Evolutionary conservation across 805 yeast genomes (phyloP).

Genomic region (Kregervanrija fluxuum): DNA sequence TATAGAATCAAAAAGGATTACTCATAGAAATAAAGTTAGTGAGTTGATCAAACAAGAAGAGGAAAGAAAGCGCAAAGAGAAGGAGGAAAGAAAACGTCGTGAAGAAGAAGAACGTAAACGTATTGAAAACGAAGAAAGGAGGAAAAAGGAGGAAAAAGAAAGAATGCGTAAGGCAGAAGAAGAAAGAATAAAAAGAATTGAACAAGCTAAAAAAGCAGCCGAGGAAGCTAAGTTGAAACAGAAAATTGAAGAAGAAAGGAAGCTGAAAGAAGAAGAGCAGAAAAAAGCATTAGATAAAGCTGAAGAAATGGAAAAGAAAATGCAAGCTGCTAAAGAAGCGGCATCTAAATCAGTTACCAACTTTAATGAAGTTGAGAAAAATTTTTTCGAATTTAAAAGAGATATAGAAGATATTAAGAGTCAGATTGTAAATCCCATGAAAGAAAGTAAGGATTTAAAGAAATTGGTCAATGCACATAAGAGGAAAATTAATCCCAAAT

Average conservation of each 20-base stretch:
- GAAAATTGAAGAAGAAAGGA: slow-evolving; percentile 12
- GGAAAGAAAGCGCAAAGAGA: slow-evolving; percentile 10
- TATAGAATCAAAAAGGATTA: not conserved
- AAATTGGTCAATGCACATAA: slow-evolving; percentile 53
- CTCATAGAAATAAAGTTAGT: slow-evolving; percentile 1
- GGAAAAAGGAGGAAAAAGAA: slow-evolving; percentile 18
- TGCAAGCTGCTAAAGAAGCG: slow-evolving; percentile 17
- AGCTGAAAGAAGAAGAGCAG: slow-evolving; percentile 15
- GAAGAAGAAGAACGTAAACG: slow-evolving; percentile 12
- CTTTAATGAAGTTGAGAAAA: slow-evolving; percentile 31
- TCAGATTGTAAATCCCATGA: slow-evolving; percentile 49
- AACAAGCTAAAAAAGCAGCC: slow-evolving; percentile 15
- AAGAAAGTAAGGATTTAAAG: slow-evolving; percentile 33
- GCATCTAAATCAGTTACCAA: slow-evolving; percentile 20
- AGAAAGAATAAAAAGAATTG: slow-evolving; percentile 13
- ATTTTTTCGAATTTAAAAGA: slow-evolving; percentile 40
- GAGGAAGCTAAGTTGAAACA: slow-evolving; percentile 16
- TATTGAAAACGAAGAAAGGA: slow-evolving; percentile 15
- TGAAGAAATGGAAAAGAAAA: slow-evolving; percentile 16
- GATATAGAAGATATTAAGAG: slow-evolving; percentile 52
- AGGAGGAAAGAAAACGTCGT: slow-evolving; percentile 9
- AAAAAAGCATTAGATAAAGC: slow-evolving; percentile 14
- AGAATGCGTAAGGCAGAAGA: slow-evolving; percentile 16
- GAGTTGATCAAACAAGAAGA: slow-evolving; percentile 14
- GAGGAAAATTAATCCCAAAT: slow-evolving; percentile 76